Percentiles rank a stretch among this genome's conserved stretches.
Evolutionary conservation across 169 alveolate genomes (phyloP).

Genomic region (Plasmodium inui): DNA sequence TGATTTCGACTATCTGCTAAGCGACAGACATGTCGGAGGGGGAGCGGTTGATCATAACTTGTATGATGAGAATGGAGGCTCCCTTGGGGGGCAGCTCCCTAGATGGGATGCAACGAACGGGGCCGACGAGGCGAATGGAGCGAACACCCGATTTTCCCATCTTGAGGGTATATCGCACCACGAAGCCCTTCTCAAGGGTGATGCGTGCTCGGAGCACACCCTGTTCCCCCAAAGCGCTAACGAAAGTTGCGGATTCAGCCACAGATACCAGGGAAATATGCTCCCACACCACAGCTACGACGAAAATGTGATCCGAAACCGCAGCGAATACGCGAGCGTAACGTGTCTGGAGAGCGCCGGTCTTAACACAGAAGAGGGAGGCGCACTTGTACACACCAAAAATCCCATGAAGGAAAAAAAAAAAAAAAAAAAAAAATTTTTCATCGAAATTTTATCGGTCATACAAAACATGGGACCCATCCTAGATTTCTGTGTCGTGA

Average conservation of each 20-base stretch:
- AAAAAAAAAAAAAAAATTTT: constrained; percentile 41
- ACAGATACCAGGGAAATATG: background rate
- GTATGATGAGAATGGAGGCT: background rate
- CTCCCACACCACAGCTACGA: too few relatives aligned
- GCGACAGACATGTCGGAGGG: background rate
- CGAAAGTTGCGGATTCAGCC: background rate
- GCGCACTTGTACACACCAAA: background rate
- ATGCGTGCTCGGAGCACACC: background rate
- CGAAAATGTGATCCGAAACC: background rate
- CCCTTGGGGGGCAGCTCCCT: background rate
- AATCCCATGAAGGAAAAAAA: background rate
- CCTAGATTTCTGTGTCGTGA: constrained; percentile 54
- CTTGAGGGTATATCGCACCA: background rate
- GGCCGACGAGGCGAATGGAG: background rate
- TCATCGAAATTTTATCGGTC: constrained; percentile 54
- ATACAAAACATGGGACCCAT: constrained; percentile 74
- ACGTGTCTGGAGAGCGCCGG: background rate
- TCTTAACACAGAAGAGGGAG: background rate
- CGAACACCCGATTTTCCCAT: background rate
- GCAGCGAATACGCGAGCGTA: background rate
- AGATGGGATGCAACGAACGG: background rate
- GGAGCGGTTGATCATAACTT: background rate
- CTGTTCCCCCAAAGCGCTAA: background rate
- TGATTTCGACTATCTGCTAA: background rate
- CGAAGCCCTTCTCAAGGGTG: background rate